These are phyloP conservation scores for Guillardia theta DNA, from an alignment of 78 protist genomes.

Conservation along the genomic window DNA sequence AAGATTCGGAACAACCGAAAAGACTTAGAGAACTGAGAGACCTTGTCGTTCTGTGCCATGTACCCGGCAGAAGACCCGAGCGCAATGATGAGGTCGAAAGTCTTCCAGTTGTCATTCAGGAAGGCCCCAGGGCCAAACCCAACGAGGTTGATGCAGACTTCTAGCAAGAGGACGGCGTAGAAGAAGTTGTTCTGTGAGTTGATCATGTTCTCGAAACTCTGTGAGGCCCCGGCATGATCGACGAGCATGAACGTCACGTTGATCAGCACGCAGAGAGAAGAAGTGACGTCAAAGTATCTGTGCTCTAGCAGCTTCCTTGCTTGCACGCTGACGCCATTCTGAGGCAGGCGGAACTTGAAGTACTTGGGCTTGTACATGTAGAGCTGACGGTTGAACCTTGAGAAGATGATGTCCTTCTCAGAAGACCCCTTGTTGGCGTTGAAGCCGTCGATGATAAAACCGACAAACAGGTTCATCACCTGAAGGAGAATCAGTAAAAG, in stretches of 20 bases:
- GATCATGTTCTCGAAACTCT: background rate
- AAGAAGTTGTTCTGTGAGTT: background rate
- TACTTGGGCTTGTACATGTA: background rate
- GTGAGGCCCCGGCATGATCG: background rate
- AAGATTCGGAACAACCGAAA: background rate
- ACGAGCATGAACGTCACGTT: background rate
- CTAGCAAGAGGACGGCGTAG: background rate
- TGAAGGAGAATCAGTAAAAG: too few species aligned
- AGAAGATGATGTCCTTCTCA: background rate
- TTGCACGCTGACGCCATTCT: background rate
- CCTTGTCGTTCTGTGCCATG: background rate
- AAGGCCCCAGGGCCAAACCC: background rate
- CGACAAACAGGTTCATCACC: background rate
- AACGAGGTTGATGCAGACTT: background rate
- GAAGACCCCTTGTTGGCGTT: background rate
- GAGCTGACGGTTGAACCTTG: background rate
- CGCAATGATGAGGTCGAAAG: background rate
- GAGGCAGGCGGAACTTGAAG: background rate
- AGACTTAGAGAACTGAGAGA: background rate
- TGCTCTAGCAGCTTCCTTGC: background rate
- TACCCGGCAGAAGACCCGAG: background rate
- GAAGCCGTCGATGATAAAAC: constrained; percentile 31
- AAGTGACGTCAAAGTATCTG: background rate
- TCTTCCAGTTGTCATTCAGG: background rate
- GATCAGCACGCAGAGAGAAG: background rate